Base-by-base conservation (phyloP, 1,284 basidiomycete genomes). In the Sporisorium exsertum region DNA sequence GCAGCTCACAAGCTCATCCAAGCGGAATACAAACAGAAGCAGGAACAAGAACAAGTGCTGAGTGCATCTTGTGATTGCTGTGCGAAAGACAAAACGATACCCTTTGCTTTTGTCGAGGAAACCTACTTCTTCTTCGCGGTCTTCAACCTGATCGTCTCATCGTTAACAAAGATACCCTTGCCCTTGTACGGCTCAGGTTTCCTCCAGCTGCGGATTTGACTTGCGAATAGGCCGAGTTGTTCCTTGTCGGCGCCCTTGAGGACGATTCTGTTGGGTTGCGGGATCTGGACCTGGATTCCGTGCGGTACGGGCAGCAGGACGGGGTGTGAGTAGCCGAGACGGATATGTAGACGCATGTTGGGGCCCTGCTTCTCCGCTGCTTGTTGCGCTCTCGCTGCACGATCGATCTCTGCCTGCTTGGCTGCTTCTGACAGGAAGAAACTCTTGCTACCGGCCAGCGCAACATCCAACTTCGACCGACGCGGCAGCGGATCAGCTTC, bases 111-210 rank as follows among this genome's bases (percentile, higher is more conserved):
- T 43, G n/a, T n/a, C n/a, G n/a, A n/a, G n/a, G n/a, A n/a, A n/a
- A n/a, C n/a, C 87, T 93, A 97, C 89, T 97, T 97, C 89, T 97
- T 97, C 89, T 95, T 96, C 68, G 95, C 91, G 72, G 91, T 91
- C 88, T 94, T 96, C 73, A 97, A 91, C 84, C 91, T 90, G 81
- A 97, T 92, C 52, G 91, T 92, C 87, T 98, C 95, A 78, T 91
- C 90, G 32, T 92, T 92, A 54, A 97, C 91, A 85, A 97, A 97
- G 75, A 98, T 91, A 69, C 95, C 95, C 92, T 87, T 87, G 12
- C 86, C 86, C 72, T 98, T 95, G 88, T 98, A 99, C 22, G 95
- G 95, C 85, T 99, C 97, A 16, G 96, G 96, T 80, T 91, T 92
- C 77, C 96, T 90, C 88, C 91, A 93, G 63, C 88, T 89, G 72